Conservation (phyloP, 495 filamentous ascomycete species). For the Chaetomium cochliodes region DNA sequence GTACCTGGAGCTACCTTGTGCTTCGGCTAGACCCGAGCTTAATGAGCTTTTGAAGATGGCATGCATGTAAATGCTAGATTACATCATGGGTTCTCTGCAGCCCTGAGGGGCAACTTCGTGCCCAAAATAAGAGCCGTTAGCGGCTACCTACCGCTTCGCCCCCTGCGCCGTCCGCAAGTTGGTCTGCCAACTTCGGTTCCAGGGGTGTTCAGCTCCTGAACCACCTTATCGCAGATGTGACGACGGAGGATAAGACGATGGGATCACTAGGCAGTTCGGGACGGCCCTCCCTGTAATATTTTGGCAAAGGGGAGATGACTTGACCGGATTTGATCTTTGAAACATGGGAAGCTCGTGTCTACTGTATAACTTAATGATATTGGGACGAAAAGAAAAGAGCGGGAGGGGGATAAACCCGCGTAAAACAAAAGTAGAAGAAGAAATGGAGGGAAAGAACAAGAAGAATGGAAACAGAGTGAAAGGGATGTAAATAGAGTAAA, state of each 20-base stretch:
- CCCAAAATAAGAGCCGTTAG: background rate
- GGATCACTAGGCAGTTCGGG: background rate
- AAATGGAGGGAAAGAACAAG: too few relatives aligned
- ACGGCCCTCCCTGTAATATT: too few relatives aligned
- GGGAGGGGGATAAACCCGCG: too few relatives aligned
- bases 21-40: background rate
- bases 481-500: too few relatives aligned
- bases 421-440: too few relatives aligned
- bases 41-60: slow-evolving; percentile 6
- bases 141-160: slow-evolving; percentile 12
- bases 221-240: slow-evolving; percentile 18
- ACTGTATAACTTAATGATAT: too few relatives aligned
- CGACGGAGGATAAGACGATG: background rate
- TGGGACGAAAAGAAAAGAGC: too few relatives aligned
- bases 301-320: too few relatives aligned
- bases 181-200: slow-evolving; percentile 12
- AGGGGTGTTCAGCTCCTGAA: slow-evolving; percentile 4
- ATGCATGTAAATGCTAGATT: slow-evolving; percentile 29
- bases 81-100: slow-evolving; percentile 32
- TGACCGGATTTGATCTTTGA: too few relatives aligned
- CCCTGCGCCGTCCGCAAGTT: slow-evolving; percentile 9
- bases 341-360: too few relatives aligned
- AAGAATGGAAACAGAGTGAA: too few relatives aligned
- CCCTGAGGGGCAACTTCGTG: slow-evolving; percentile 7
- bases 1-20: slow-evolving; percentile 1